Percentiles rank a stretch among this genome's conserved stretches.
phyloP scores from a whole-genome alignment of 176 grass and related monocot species.

The Secale cereale region DNA sequence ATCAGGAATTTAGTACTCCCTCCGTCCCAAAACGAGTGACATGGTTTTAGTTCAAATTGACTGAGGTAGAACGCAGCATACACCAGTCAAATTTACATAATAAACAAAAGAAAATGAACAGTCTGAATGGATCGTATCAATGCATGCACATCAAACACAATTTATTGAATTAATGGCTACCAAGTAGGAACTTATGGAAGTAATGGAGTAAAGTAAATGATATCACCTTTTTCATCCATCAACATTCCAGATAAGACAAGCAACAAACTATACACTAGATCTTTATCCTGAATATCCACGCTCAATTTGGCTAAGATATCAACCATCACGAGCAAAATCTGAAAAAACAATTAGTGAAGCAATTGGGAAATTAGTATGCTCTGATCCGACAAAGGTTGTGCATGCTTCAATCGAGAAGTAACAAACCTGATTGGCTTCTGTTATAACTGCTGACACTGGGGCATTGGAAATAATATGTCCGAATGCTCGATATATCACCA shows the following conservation, averaged over 20 bases:
- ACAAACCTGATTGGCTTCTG: conserved; percentile 71
- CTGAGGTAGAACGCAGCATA: background rate
- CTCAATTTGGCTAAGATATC: conserved; percentile 69
- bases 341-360: background rate
- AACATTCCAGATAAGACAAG: conserved; percentile 89
- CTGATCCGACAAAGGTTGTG: background rate
- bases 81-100: conserved; percentile 5
- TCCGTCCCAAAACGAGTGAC: too few relatives aligned
- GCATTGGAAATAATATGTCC: conserved; percentile 80
- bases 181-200: background rate
- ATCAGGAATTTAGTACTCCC: background rate
- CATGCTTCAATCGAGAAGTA: background rate
- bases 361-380: conserved; percentile 23
- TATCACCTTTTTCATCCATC: conserved; percentile 86
- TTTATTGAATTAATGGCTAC: conserved; percentile 1
- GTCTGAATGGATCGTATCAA: background rate
- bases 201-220: conserved; percentile 26
- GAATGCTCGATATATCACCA: conserved; percentile 70
- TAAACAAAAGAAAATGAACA: conserved; percentile 28
- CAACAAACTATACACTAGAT: conserved; percentile 77
- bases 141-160: background rate
- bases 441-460: conserved; percentile 79
- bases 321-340: conserved; percentile 71
- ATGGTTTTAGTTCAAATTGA: too few relatives aligned
- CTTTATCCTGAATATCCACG: conserved; percentile 55